Base-by-base conservation (phyloP, 768 basidiomycete genomes). In the Pisolithus sp. region DNA sequence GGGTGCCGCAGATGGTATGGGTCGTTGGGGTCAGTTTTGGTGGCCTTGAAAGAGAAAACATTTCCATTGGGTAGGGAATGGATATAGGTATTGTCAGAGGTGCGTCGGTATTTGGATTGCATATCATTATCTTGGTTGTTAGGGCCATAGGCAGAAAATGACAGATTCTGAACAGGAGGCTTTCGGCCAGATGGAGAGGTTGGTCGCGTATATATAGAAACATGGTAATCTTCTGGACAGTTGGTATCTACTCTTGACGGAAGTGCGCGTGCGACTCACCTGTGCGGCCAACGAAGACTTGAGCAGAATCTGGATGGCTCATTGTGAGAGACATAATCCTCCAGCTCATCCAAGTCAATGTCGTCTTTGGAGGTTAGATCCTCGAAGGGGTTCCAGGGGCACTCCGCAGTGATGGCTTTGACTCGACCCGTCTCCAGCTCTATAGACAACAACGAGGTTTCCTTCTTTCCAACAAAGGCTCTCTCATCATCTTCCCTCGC, bases 81-180 rank as follows among this genome's bases (percentile, higher is more conserved):
- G 41, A 93, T 78, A 67, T 95, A 95, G 24, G 75, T 70, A 53
- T 85, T 78, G 65, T 96, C 93, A 37, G 83, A 81, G 2, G 89
- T 86, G 36, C 77, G 82, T 7, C 76, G 77, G 72, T 95, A 97
- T 9, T 79, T 65, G 5, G 80, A 70, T 62, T 95, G 93, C 12
- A 84, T 61, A 7, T 78, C 70, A 56, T 78, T 81, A 64, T 94
- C 90, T 67, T 86, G 83, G 62, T 87, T 92, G 65, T 94, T 94
- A 5, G 95, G 93, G 0, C 93, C 91, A 66, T 97, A 97, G 0
- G 85, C 81, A 0, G 94, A 95, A 68, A 93, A 96, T 0, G 85
- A 83, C 15, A 98, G 78, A 49, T 89, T 89, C 60, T 97, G 95
- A 12, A 81, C 72, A 20, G 76, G 79, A 6, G 76, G 62, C 17